These are phyloP conservation scores for Isabelozyma pseudorhagii DNA, from an alignment of 805 yeast genomes.

Conservation along the genomic window DNA sequence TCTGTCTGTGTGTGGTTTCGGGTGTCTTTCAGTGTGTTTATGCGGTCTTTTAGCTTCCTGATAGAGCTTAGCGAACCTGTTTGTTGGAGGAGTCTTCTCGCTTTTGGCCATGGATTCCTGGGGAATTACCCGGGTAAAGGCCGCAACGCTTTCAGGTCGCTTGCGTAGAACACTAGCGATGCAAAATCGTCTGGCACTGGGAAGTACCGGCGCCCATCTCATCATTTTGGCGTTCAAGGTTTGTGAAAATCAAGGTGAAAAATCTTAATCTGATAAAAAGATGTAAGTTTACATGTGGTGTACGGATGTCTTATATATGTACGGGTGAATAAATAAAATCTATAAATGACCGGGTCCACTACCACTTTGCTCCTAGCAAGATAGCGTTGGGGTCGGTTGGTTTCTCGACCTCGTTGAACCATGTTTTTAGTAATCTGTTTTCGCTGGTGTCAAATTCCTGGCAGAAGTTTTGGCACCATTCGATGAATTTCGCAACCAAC, in stretches of 20 bases:
- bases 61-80: background rate
- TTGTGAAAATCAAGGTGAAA: too few relatives aligned
- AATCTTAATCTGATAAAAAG: too few relatives aligned
- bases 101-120: background rate
- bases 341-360: slow-evolving; percentile 2
- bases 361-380: slow-evolving; percentile 59
- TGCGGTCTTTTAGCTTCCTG: background rate
- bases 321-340: background rate
- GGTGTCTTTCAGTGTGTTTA: background rate
- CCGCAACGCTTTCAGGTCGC: too few relatives aligned
- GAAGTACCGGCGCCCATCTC: too few relatives aligned
- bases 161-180: too few relatives aligned
- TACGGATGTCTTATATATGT: background rate
- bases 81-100: background rate
- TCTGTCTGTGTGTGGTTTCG: background rate
- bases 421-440: slow-evolving; percentile 41
- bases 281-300: too few relatives aligned
- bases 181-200: too few relatives aligned
- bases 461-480: slow-evolving; percentile 36
- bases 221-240: too few relatives aligned
- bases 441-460: slow-evolving; percentile 23
- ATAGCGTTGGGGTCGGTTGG: slow-evolving; percentile 47
- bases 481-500: slow-evolving; percentile 12
- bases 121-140: background rate
- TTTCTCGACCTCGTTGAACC: slow-evolving; percentile 49